These are phyloP conservation scores for Nemania diffusa DNA, from an alignment of 2,329 filamentous ascomycete genomes.

Conservation along the genomic window DNA sequence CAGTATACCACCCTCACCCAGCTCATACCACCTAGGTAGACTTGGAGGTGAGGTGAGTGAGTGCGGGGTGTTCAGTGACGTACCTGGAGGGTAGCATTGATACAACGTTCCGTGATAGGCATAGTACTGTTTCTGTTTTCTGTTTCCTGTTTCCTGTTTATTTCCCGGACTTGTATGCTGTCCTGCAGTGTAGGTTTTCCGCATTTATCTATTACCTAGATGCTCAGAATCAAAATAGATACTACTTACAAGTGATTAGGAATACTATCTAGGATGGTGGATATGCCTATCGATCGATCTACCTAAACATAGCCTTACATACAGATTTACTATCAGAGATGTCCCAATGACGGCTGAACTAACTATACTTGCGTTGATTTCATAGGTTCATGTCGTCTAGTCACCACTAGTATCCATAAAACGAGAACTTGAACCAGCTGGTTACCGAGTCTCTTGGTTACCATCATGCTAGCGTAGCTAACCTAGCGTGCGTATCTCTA, in stretches of 20 bases:
- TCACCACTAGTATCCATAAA: background rate
- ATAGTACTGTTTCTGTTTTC: background rate
- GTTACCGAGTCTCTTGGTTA: background rate
- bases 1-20: background rate
- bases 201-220: background rate
- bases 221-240: too few relatives aligned
- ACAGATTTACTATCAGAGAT: background rate
- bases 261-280: too few relatives aligned
- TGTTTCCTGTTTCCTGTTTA: background rate
- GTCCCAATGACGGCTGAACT: background rate
- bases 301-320: too few relatives aligned
- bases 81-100: slow-evolving; percentile 15
- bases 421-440: slow-evolving; percentile 4
- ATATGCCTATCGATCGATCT: background rate
- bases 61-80: slow-evolving; percentile 28
- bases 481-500: background rate
- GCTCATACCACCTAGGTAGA: background rate
- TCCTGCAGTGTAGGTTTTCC: background rate
- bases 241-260: too few relatives aligned
- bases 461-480: slow-evolving; percentile 6
- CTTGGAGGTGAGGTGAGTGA: background rate
- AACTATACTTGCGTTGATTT: background rate
- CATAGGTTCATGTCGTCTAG: background rate
- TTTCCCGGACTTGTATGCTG: too few relatives aligned
- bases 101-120: background rate